Evolutionary conservation across 495 filamentous ascomycete species (phyloP), one percentile per base, ranked within the genome.

Genomic region (Daldinia caldariorum): DNA sequence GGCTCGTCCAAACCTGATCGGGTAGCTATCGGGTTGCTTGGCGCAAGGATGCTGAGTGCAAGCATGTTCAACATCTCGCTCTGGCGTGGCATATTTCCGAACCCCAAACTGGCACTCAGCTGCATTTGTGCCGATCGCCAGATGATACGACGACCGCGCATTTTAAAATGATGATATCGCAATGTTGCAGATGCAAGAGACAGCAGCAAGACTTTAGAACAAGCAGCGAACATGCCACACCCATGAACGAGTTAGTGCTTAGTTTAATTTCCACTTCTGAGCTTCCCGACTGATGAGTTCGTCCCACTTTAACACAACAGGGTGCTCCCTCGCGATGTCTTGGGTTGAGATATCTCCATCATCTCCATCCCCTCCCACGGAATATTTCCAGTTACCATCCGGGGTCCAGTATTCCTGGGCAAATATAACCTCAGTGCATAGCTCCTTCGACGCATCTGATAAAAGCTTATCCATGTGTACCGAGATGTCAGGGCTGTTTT

Each of bases 401-500:
- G 79, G 79, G 8, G 81, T 82, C 79, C 89, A 91, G 69, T 78
- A 91, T 38, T 86, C 79, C 55, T 70, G 79, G 1, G 83, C 85
- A 82, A 94, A 94, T 9, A 97, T 79, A 53, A 77, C 79, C 63
- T 85, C 82, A 22, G 90, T 82, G 38, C 79, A 79, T 61, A 97
- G 73, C 49, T 94, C 91, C 47, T 74, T 75, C 38, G 83, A 76
- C 9, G 91, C 92, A 13, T 82, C 67, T 16, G 76, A 74, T 41
- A 88, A 77, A 26, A 92, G 63, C 13, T 45, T 47, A 6, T 78
- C 74, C 38, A 72, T 69, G 67, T 66, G 75, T 22, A 56, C 74
- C 31, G 49, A 66, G 9, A 67, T 73, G 6, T 31, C 35, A 16
- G 38, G 47, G 2, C 60, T 65, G 6, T 69, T 73, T 3, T 31